Evolutionary conservation across 345 rosid species (phyloP).

Genomic region (Barbarea vulgaris): DNA sequence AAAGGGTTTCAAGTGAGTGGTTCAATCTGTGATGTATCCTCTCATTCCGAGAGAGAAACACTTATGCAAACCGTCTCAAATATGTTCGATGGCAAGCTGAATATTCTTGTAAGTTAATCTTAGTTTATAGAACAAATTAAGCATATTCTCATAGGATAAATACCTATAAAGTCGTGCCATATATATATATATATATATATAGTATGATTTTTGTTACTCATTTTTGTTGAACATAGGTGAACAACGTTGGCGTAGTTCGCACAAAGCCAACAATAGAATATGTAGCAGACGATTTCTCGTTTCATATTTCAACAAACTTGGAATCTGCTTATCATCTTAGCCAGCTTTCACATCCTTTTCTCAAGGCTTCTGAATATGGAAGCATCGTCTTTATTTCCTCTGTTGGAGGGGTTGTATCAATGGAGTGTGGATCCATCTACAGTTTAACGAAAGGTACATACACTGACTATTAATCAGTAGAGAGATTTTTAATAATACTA

Average conservation of each 20-base stretch:
- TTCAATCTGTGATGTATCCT: constrained; percentile 33
- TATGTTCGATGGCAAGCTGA: constrained; percentile 16
- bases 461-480: too few relatives aligned
- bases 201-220: neutral
- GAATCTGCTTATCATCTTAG: constrained; percentile 27
- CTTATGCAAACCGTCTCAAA: constrained; percentile 22
- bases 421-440: constrained; percentile 23
- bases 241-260: constrained; percentile 1
- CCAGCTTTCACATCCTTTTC: constrained; percentile 32
- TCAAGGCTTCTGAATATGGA: constrained; percentile 23
- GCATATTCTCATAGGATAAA: neutral
- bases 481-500: too few relatives aligned
- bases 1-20: constrained; percentile 31
- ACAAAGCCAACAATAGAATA: constrained; percentile 13
- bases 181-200: too few relatives aligned
- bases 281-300: constrained; percentile 12
- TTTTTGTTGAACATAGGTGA: constrained; percentile 8
- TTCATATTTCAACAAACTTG: constrained; percentile 16
- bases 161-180: neutral
- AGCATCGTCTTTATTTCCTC: constrained; percentile 21
- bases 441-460: constrained; percentile 24
- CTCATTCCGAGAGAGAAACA: constrained; percentile 19
- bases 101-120: constrained; percentile 25
- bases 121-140: neutral
- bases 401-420: constrained; percentile 19